Percentiles rank a stretch among this genome's conserved stretches.
These are phyloP conservation scores for Coprinopsis sp. DNA, from an alignment of 768 basidiomycete species.

Conservation along the genomic window DNA sequence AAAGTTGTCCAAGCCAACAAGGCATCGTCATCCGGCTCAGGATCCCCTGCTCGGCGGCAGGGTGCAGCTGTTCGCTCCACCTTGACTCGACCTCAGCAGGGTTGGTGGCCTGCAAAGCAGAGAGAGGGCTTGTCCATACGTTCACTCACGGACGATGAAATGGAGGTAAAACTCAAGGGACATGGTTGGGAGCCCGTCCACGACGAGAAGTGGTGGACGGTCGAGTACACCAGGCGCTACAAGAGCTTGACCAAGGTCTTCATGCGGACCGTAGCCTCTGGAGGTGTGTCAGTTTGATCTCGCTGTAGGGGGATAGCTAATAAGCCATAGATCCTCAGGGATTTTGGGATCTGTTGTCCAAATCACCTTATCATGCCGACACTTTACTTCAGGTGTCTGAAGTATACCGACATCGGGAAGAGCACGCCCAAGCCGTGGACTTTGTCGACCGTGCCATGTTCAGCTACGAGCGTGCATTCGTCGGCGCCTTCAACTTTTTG, in stretches of 20 bases:
- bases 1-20: constrained; percentile 74
- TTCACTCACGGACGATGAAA: constrained; percentile 51
- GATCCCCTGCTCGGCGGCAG: constrained; percentile 34
- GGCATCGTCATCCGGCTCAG: constrained; percentile 27
- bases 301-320: background rate
- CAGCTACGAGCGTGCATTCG: constrained; percentile 86
- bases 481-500: constrained; percentile 83
- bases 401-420: constrained; percentile 83
- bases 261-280: constrained; percentile 73
- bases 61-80: constrained; percentile 53
- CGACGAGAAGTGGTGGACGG: constrained; percentile 85
- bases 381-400: constrained; percentile 85
- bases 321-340: constrained; percentile 61
- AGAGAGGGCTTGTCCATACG: constrained; percentile 73
- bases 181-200: constrained; percentile 33
- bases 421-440: constrained; percentile 80
- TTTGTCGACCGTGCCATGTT: constrained; percentile 91
- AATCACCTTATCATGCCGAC: constrained; percentile 89
- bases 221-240: constrained; percentile 83
- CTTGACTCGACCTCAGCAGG: constrained; percentile 69
- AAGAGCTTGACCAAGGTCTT: constrained; percentile 78
- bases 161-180: constrained; percentile 34
- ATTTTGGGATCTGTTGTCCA: constrained; percentile 70
- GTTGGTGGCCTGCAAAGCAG: constrained; percentile 68
- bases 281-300: constrained; percentile 54